Evolutionary conservation across 805 yeast genomes (phyloP), one percentile per base, ranked within the genome.

Genomic region (Blastobotrys parvus): DNA sequence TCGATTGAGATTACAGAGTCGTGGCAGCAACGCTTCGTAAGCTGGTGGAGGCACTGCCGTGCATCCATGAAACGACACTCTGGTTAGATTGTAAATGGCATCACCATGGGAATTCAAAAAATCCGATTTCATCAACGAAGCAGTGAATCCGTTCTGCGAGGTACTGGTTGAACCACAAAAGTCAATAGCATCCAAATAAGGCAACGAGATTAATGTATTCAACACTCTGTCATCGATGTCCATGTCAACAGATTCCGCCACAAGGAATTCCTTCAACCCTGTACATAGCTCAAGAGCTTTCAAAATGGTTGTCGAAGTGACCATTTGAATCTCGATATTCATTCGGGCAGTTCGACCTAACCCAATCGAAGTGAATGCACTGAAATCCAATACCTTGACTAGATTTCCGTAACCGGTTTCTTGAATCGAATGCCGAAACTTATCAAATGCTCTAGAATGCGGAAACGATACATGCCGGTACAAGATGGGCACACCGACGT

Each of bases 281-380:
- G 86, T 82, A 35, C 65, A 79, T 45, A 75, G 60, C 40, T 62
- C 56, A 22, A 88, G 67, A 45, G 86, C 84, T 18, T 75, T 68
- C 37, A 74, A 61, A 19, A 88, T 77, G 2, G 95, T 88, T 21
- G 67, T 65, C 33, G 80, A 70, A 0, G 95, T 88, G 33, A 88
- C 86, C 84, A 85, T 84, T 62, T 88, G 94, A 53, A 88, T 88
- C 62, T 84, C 94, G 61, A 77, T 80, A 63, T 84, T 89, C 95
- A 88, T 88, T 52, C 81, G 74, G 8, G 84, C 86, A 0, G 96
- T 83, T 50, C 96, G 70, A 2, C 96, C 96, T 38, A 88, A 69
- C 0, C 96, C 96, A 39, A 89, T 79, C 0, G 90, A 80, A 1
- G 96, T 87, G 61, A 88, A 82, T 52, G 84, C 90, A 55, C 84